Evolutionary conservation across 2,329 filamentous ascomycete genomes (phyloP).

Genomic region (Sporothrix protearum): DNA sequence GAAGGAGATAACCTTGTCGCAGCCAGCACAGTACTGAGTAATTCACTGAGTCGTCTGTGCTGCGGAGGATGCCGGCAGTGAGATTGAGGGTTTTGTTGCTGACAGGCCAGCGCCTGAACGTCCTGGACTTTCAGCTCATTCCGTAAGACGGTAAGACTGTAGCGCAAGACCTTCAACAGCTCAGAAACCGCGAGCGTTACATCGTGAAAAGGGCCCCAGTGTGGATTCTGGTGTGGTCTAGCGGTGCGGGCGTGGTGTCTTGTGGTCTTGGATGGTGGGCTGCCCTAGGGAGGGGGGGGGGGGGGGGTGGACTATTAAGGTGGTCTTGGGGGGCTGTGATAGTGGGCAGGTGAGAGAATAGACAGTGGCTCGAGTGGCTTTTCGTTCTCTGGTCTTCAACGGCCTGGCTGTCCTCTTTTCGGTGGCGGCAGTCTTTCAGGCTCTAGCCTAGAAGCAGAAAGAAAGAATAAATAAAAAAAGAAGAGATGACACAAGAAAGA

Average conservation of each 20-base stretch:
- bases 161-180: background rate
- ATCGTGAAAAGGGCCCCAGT: background rate
- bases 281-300: too few relatives aligned
- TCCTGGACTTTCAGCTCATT: background rate
- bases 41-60: background rate
- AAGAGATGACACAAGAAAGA: background rate
- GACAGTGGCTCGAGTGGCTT: background rate
- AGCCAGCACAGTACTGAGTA: too few relatives aligned
- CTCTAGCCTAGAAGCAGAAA: background rate
- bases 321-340: background rate
- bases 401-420: background rate
- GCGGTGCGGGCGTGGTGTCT: background rate
- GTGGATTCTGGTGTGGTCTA: background rate
- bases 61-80: background rate
- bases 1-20: background rate
- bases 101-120: background rate
- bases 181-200: slow-evolving; percentile 9
- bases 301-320: too few relatives aligned
- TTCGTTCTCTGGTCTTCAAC: background rate
- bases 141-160: too few relatives aligned
- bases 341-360: background rate
- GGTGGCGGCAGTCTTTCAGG: background rate
- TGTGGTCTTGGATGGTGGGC: background rate
- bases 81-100: background rate
- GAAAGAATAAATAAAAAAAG: background rate